These are phyloP conservation scores for Paecilomyces niveus DNA, from an alignment of 2,329 filamentous ascomycete species.

Conservation along the genomic window DNA sequence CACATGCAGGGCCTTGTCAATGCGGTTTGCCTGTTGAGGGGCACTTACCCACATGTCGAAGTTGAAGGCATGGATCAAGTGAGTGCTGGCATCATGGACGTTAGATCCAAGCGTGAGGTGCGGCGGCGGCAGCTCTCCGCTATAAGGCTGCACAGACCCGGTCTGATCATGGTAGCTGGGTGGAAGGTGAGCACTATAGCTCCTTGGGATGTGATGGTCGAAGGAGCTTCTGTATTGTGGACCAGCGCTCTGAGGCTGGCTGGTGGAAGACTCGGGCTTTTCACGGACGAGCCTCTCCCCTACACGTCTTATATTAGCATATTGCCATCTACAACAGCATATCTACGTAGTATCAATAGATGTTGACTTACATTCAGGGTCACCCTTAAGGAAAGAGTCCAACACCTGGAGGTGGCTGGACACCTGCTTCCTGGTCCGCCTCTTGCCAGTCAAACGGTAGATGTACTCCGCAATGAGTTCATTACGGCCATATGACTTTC, in stretches of 20 bases:
- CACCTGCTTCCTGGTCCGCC: conserved; percentile 51
- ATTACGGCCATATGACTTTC: conserved; percentile 52
- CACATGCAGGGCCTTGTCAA: conserved; percentile 35
- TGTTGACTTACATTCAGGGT: conserved; percentile 44
- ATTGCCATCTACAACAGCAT: background rate
- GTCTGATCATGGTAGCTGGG: conserved; percentile 23
- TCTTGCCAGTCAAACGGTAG: conserved; percentile 46
- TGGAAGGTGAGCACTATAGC: conserved; percentile 20
- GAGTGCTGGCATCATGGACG: conserved; percentile 20
- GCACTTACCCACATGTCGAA: conserved; percentile 42
- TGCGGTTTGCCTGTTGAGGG: conserved; percentile 26
- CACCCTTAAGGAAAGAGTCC: conserved; percentile 47
- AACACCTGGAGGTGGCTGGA: conserved; percentile 60
- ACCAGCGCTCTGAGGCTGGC: conserved; percentile 23
- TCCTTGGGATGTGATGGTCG: conserved; percentile 23
- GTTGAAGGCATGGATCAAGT: conserved; percentile 28
- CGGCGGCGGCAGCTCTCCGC: conserved; percentile 26
- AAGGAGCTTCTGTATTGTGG: conserved; percentile 26
- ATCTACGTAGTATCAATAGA: background rate
- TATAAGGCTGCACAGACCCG: conserved; percentile 25
- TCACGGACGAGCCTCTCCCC: conserved; percentile 35
- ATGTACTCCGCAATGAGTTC: conserved; percentile 57
- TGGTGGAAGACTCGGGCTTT: conserved; percentile 24
- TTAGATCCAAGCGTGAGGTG: conserved; percentile 26
- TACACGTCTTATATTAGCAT: conserved; percentile 8